Base-by-base conservation (phyloP, 176 grass and related monocot genomes). In the Tuctoria greenei region DNA sequence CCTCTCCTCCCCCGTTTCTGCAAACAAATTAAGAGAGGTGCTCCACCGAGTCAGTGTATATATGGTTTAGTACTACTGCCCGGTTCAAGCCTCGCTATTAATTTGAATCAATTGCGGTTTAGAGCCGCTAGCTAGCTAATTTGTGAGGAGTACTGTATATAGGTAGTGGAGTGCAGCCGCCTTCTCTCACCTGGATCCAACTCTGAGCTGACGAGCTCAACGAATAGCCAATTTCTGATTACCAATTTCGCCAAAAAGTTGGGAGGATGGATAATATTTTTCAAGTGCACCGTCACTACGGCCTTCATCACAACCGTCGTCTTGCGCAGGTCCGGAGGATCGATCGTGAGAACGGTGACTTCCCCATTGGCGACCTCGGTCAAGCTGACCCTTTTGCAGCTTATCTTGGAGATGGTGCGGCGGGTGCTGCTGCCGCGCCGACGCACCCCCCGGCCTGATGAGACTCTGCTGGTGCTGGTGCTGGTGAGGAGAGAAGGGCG, bases 101-200 rank as follows among this genome's bases (percentile, higher is more conserved):
- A 52, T 52, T 52, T 52, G 49, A 52, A 52, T 52, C 17, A n/a
- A 4, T 52, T n/a, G 49, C n/a, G 18, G 49, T 10, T 43, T 43
- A 11, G 31, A 31, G 31, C 31, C 31, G 31, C 31, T 31, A 31
- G n/a, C n/a, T n/a, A n/a, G n/a, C n/a, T n/a, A n/a, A n/a, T n/a
- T n/a, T n/a, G n/a, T n/a, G n/a, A n/a, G n/a, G n/a, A n/a, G n/a
- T n/a, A n/a, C n/a, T n/a, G n/a, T n/a, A n/a, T n/a, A n/a, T 43
- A 43, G 41, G 9, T 16, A 46, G 13, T 46, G 44, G 15, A 15
- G 13, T 47, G 41, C 41, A 70, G 21, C n/a, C n/a, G n/a, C n/a
- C n/a, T n/a, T 10, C 7, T 70, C 74, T 71, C 79, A 93, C 90
- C 31, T 79, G 86, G 79, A 80, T 93, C 47, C 37, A 93, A 37